Evolutionary conservation across 2,329 filamentous ascomycete genomes (phyloP).

Genomic region (Trichophyton simii): DNA sequence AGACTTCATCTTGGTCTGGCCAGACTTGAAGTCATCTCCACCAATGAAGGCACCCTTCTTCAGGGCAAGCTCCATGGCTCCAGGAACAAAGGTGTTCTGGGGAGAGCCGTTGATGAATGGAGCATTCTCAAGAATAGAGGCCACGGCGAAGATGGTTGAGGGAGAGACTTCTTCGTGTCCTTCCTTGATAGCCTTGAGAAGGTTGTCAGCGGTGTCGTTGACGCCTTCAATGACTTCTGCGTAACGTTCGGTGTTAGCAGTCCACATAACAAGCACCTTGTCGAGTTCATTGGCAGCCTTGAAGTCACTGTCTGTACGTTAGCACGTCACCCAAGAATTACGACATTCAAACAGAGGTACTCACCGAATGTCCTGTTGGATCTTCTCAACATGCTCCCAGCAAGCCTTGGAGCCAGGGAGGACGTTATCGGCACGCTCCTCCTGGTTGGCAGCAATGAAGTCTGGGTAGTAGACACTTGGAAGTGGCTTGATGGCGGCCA

Average conservation of each 20-base stretch:
- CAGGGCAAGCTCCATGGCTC: constrained; percentile 79
- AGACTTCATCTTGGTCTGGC: constrained; percentile 99
- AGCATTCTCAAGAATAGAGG: constrained; percentile 74
- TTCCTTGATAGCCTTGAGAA: constrained; percentile 71
- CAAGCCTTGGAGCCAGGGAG: constrained; percentile 72
- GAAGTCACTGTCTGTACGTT: constrained; percentile 52
- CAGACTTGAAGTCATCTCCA: constrained; percentile 98
- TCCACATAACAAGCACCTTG: constrained; percentile 97
- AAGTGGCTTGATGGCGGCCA: constrained; percentile 75
- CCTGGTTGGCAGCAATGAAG: constrained; percentile 98
- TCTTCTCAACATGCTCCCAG: constrained; percentile 78
- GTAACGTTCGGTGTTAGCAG: constrained; percentile 96
- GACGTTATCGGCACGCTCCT: constrained; percentile 86
- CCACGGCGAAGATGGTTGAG: constrained; percentile 90
- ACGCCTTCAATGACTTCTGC: constrained; percentile 76
- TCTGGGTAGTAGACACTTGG: constrained; percentile 97
- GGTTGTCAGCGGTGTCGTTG: constrained; percentile 93
- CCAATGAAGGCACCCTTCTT: constrained; percentile 81
- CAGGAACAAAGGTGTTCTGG: constrained; percentile 97
- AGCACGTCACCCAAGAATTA: not conserved
- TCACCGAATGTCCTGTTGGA: constrained; percentile 81
- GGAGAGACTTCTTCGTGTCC: constrained; percentile 88
- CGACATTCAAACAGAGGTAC: constrained; percentile 12
- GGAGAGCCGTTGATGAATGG: constrained; percentile 99
- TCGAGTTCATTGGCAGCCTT: constrained; percentile 74